These are phyloP conservation scores for Gelatoporia subvermispora DNA, from an alignment of 768 basidiomycete genomes.

Conservation along the genomic window DNA sequence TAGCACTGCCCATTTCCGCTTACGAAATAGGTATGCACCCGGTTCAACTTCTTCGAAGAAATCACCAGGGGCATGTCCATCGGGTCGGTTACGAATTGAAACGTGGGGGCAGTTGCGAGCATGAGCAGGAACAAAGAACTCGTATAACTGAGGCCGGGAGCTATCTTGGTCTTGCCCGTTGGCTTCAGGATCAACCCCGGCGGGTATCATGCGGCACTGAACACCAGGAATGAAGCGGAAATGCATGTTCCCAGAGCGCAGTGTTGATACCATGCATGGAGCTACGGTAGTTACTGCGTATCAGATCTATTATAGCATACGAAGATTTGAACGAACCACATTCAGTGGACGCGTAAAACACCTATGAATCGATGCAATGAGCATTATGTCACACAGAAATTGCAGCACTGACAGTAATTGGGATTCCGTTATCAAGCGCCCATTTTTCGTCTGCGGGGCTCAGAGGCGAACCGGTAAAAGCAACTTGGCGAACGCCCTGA, in stretches of 20 bases:
- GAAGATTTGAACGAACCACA: constrained; percentile 1
- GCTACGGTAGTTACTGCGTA: background rate
- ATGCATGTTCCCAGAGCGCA: constrained; percentile 9
- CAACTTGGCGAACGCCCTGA: constrained; percentile 12
- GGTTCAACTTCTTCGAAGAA: constrained; percentile 22
- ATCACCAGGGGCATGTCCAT: constrained; percentile 19
- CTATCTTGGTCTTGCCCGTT: background rate
- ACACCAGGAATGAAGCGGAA: constrained; percentile 5
- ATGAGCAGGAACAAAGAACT: constrained; percentile 14
- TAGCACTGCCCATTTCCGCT: too few species aligned
- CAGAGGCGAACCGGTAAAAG: constrained; percentile 14
- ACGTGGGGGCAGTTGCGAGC: constrained; percentile 13
- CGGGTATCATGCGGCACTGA: constrained; percentile 4
- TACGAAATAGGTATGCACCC: constrained; percentile 22
- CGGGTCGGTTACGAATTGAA: too few species aligned
- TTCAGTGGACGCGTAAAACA: constrained; percentile 14
- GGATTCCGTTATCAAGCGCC: constrained; percentile 15
- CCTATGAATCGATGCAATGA: background rate
- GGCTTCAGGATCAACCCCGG: too few species aligned
- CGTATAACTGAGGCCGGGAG: constrained; percentile 2
- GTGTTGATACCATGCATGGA: constrained; percentile 9
- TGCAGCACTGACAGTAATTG: constrained; percentile 6
- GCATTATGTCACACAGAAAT: background rate
- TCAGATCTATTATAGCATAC: too few species aligned
- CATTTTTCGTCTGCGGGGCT: constrained; percentile 15